A percentile compares a stretch with the other conserved stretches of the same genome.
phyloP scores from a whole-genome alignment of 1,284 basidiomycete species.

The Tilletia indica region DNA sequence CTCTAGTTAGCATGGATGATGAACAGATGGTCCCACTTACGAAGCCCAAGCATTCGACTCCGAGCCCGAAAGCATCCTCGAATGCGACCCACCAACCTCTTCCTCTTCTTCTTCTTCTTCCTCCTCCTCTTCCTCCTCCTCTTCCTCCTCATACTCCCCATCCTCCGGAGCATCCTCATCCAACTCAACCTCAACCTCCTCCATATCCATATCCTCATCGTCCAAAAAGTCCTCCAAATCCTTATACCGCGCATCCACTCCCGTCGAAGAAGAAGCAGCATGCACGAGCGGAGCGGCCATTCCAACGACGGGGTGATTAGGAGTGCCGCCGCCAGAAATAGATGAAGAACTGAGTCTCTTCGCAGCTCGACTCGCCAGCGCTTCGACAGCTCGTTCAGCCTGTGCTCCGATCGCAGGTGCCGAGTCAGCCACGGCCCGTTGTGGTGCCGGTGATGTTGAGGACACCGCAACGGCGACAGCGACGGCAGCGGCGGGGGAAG shows the following conservation, averaged over 20 bases:
- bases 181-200: conserved; percentile 25
- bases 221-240: conserved; percentile 51
- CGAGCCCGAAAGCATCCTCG: neutral
- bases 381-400: conserved; percentile 2
- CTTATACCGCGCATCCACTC: conserved; percentile 34
- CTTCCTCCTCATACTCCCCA: conserved; percentile 29
- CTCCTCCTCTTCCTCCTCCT: conserved; percentile 25
- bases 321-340: neutral
- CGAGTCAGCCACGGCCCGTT: neutral
- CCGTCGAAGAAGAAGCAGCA: conserved; percentile 21
- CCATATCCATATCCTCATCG: conserved; percentile 31
- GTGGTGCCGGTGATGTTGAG: neutral
- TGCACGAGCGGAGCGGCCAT: conserved; percentile 29
- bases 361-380: neutral
- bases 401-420: neutral
- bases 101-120: conserved; percentile 21
- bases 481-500: neutral
- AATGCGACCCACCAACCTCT: neutral
- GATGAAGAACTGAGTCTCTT: neutral
- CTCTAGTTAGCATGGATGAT: no score
- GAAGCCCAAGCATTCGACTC: conserved; percentile 18
- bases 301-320: neutral
- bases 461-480: neutral
- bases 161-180: conserved; percentile 43
- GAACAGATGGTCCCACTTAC: neutral